Base-by-base conservation (phyloP, 2,329 filamentous ascomycete species). In the Penicillium nordicum region DNA sequence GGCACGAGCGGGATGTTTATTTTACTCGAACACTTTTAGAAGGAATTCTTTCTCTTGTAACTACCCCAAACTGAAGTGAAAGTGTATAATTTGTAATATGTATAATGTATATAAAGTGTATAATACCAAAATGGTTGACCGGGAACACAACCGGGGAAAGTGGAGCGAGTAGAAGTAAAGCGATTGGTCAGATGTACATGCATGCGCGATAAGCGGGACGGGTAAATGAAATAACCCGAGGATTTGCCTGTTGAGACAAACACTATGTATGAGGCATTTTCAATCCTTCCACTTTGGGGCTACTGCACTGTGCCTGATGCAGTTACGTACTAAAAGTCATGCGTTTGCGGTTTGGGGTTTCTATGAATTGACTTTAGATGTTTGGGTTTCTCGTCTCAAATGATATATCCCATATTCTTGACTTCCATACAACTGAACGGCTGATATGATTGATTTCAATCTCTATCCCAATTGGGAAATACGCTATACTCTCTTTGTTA, bases 181-280 rank as follows among this genome's bases (percentile, higher is more conserved):
- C 23, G 36, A 55, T 55, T 55, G 48, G 48, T 23, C 14, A 45
- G 11, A 45, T 53, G 43, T 37, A 48, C 10, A 11, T 29, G 27
- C 27, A 51, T 53, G 49, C 36, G 49, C 42, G 21, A 52, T 40
- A 51, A 18, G 53, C 48, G 41, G 40, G 32, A 50, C 32, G 29
- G 45, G 49, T 37, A 34, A 53, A 41, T 34, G n/a, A 46, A 46
- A 27, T 27, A 27, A n/a, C 8, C 40, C 40, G 50, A 51, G 21
- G 37, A 52, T n/a, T 37, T 52, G 2, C 16, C 16, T 32, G 30
- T 32, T 2, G 21, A 21, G 2, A 21, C 21, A 21, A 21, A 21
- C 21, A 30, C 30, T 32, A 41, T 52, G 49, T 57, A 57, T 57
- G 54, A 57, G 54, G 54, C 42, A 57, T 57, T 57, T 57, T 57